Evolutionary conservation across 257 asterid species (phyloP), one percentile per base, ranked within the genome.

Genomic region (Leptodermis oblonga): DNA sequence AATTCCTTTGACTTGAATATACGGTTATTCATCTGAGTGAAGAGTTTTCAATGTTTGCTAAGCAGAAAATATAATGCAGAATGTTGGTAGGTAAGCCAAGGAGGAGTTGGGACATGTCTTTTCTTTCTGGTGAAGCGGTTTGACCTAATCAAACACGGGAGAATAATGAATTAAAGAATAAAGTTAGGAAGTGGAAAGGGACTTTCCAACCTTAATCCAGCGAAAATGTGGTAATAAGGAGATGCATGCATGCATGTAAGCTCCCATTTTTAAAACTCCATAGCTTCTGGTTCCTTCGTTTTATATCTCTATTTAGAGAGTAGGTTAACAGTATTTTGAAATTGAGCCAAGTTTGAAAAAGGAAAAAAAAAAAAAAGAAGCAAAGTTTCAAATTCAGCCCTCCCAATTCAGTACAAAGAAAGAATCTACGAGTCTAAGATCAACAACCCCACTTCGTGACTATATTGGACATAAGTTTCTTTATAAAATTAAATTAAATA

Each of bases 121-220:
- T 39, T 20, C 39, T 13, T 13, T 56, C 5, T 28, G 41, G 37
- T 46, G 54, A 10, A 8, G 33, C 8, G 20, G 4, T 30, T 17
- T 60, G 45, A 41, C 55, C 41, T 69, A 26, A 67, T 41, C 63
- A 67, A 81, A 55, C 55, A 65, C 23, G n/a, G 20, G 45, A 73
- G 26, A 26, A 61, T 68, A 33, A 41, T 68, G 75, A 66, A 70
- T 75, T 54, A 65, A 58, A 70, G 81, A 79, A 79, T 71, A 65
- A 73, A 75, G 86, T 84, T 86, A 70, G 89, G 89, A 82, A 69
- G 76, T 73, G 71, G 97, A 88, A 87, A 84, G 82, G 12, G 95
- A 88, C 97, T 83, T 88, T 82, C 88, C 90, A 88, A 84, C 95
- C 82, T 79, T 26, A 76, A 71, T 33, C 82, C 95, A 90, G 86